Percentiles rank a stretch among this genome's conserved stretches.
Conservation (phyloP, 495 filamentous ascomycete genomes). For the Polyplosphaeria fusca region DNA sequence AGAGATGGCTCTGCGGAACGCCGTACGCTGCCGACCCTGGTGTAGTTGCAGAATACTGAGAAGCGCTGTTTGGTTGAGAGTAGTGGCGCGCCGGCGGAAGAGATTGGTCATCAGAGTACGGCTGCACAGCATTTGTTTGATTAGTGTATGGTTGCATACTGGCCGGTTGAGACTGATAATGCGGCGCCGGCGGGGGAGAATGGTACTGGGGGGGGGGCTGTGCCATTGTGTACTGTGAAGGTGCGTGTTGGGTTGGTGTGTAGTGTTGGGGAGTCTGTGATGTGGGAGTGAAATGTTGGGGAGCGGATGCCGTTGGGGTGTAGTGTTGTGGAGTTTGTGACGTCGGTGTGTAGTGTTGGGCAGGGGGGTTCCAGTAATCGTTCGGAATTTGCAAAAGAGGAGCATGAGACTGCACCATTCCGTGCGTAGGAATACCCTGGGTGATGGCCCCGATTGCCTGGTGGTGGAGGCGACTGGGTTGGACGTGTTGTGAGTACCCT, state of each 20-base stretch:
- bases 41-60: conserved; percentile 9
- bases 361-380: conserved; percentile 22
- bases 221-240: neutral
- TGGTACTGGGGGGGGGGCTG: conserved; percentile 6
- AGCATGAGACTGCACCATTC: conserved; percentile 4
- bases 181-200: conserved; percentile 1
- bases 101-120: neutral
- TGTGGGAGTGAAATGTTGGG: neutral
- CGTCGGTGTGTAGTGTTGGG: conserved; percentile 5
- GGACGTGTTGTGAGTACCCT: conserved; percentile 15
- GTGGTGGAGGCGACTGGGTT: conserved; percentile 16
- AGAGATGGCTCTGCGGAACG: conserved; percentile 9
- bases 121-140: neutral
- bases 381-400: conserved; percentile 13
- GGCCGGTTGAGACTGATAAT: neutral
- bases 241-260: neutral
- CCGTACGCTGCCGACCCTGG: conserved; percentile 3
- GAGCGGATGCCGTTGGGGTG: conserved; percentile 4
- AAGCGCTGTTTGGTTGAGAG: neutral
- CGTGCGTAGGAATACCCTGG: conserved; percentile 2
- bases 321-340: conserved; percentile 12
- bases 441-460: neutral
- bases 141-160: too few relatives aligned
- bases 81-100: neutral
- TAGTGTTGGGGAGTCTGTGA: neutral